Evolutionary conservation across 2,329 filamentous ascomycete species (phyloP), one percentile per base, ranked within the genome.

Genomic region (Hawksworthiomyces lignivorus): DNA sequence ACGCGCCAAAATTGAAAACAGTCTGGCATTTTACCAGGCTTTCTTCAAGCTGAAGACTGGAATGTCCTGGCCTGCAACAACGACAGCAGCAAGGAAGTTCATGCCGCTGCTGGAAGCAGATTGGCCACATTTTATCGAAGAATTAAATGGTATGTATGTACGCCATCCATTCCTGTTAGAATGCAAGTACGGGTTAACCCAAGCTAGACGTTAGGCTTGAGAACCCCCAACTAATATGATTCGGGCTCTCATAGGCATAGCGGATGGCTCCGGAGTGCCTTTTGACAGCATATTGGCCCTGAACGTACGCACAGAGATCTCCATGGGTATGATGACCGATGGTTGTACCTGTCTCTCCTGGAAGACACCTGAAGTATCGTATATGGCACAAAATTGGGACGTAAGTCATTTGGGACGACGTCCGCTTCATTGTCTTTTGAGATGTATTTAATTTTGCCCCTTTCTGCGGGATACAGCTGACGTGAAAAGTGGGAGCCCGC

Each of bases 351-450:
- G 67, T n/a, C 48, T 77, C 12, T 63, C 64, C 2, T 75, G 67
- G 63, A 56, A 60, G 10, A 29, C 64, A 62, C 0, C 34, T 52
- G 31, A 5, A 36, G 38, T 17, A 43, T 47, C 9, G 68, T 67
- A 24, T 44, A 54, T 78, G 5, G 66, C 62, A 1, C 75, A 79
- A 57, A 80, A 78, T 42, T 80, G 75, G 76, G 74, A 80, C 49
- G 41, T 36, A 34, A 14, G 36, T 30, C 14, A 22, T 19, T 26
- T n/a, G n/a, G n/a, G n/a, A n/a, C n/a, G n/a, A n/a, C n/a, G n/a
- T n/a, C n/a, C n/a, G n/a, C n/a, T n/a, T n/a, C n/a, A n/a, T n/a
- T n/a, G n/a, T n/a, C n/a, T n/a, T n/a, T n/a, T n/a, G n/a, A n/a
- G n/a, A n/a, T n/a, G n/a, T n/a, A n/a, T n/a, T n/a, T n/a, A n/a